Base-by-base conservation (phyloP, 768 basidiomycete species). In the Leccinum aurantiacum region DNA sequence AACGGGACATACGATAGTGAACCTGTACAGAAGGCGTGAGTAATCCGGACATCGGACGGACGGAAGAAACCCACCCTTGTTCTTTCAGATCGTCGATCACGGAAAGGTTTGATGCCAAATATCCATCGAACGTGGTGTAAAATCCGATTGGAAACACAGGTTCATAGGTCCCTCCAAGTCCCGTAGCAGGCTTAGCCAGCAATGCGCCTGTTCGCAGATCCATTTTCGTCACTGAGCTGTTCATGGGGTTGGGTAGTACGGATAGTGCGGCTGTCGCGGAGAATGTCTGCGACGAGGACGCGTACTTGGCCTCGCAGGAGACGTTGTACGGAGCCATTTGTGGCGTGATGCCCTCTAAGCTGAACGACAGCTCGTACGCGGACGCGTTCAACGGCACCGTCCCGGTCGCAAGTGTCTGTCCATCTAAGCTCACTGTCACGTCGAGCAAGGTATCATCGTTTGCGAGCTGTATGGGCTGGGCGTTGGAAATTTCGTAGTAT, bases 181-280 rank as follows among this genome's bases (percentile, higher is more conserved):
- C 84, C 49, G 77, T 77, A 0, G 82, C 78, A 8, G 82, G 82
- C 50, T 79, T 73, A 2, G 82, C 84, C 41, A 85, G 66, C 44
- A 87, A 60, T 1, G 80, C 83, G 3, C 86, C 85, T 5, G 84
- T 86, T 35, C 84, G 78, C 53, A 82, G 71, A 67, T 86, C 85
- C 79, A 85, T 82, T 65, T 86, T 87, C 0, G 84, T 85, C n/a
- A 84, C 85, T 2, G 82, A 80, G 14, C 81, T 79, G 57, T 82
- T 81, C 1, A 70, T 75, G 0, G 79, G 82, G 27, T 77, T 69
- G 5, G 85, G 84, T 35, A 86, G 72, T 56, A 80, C 81, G 1
- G 79, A 79, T 53, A 89, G 67, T 7, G 75, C 65, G 0, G 80
- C 76, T 3, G 76, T 74, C 3, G 82, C 75, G 3, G 68, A 72